Percentiles rank a stretch among this genome's conserved stretches.
phyloP scores from a whole-genome alignment of 1,139 yeast species.

The Protomyces inouyei region DNA sequence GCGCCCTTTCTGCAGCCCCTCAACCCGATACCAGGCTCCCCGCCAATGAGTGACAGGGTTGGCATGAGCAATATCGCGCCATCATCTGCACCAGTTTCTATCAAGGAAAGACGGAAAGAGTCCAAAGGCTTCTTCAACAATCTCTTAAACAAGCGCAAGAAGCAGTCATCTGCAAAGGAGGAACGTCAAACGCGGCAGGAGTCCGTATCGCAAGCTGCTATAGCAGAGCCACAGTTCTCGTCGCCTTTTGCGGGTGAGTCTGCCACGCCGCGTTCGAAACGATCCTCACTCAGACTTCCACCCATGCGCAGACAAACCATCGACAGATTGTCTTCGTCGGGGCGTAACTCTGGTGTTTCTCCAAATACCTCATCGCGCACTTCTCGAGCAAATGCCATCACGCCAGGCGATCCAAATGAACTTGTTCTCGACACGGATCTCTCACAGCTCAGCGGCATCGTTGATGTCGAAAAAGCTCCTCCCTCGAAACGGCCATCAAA shows the following conservation, averaged over 20 bases:
- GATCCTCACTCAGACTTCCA: neutral
- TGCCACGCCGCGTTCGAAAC: neutral
- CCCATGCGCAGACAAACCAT: neutral
- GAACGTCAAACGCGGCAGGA: neutral
- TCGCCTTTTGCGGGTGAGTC: neutral
- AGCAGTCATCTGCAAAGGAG: neutral
- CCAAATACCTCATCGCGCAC: neutral
- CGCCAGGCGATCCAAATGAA: slow-evolving; percentile 1
- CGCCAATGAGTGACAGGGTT: neutral
- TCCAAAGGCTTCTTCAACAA: slow-evolving; percentile 11
- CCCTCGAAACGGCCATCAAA: slow-evolving; percentile 27
- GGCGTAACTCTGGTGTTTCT: neutral
- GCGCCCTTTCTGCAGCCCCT: neutral
- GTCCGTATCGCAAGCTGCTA: neutral
- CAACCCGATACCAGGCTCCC: neutral
- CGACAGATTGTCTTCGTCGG: neutral
- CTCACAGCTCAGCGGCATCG: slow-evolving; percentile 17
- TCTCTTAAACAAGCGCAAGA: slow-evolving; percentile 1
- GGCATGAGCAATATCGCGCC: neutral
- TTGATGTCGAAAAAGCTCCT: slow-evolving; percentile 29
- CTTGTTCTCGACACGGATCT: slow-evolving; percentile 24
- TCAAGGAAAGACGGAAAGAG: neutral
- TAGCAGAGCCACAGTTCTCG: neutral
- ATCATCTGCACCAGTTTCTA: neutral
- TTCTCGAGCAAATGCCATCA: neutral